These are phyloP conservation scores for Fraxinus paxiana DNA, from an alignment of 305 asterid genomes.

Conservation along the genomic window DNA sequence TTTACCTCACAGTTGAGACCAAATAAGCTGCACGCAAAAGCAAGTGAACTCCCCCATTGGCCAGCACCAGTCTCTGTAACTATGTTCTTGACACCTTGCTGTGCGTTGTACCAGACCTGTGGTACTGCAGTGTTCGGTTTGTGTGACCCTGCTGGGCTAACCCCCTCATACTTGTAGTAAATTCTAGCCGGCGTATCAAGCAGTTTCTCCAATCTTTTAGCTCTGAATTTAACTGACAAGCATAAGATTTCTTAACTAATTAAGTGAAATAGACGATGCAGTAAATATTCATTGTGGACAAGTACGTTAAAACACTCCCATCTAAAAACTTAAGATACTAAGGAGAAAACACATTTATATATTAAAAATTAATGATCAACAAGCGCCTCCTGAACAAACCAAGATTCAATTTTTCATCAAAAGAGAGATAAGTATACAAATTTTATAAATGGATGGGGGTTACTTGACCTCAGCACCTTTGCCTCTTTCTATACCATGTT, in stretches of 20 bases:
- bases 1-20: slow-evolving; percentile 72
- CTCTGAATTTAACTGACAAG: slow-evolving; percentile 39
- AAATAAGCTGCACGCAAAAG: slow-evolving; percentile 80
- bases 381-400: not conserved
- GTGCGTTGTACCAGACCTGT: slow-evolving; percentile 81
- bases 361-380: not conserved
- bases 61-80: slow-evolving; percentile 98
- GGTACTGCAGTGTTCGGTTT: slow-evolving; percentile 94
- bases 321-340: not conserved
- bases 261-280: not conserved
- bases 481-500: not conserved
- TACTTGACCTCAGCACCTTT: not conserved
- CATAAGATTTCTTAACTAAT: slow-evolving; percentile 21
- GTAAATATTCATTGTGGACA: not conserved
- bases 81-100: slow-evolving; percentile 64
- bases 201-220: slow-evolving; percentile 83
- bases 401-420: not conserved
- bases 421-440: not conserved
- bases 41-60: slow-evolving; percentile 86
- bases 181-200: slow-evolving; percentile 85
- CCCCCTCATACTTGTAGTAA: slow-evolving; percentile 91
- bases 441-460: not conserved
- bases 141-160: slow-evolving; percentile 91
- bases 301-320: not conserved
- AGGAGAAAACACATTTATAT: not conserved